Evolutionary conservation across 1,284 basidiomycete genomes (phyloP), one percentile per base, ranked within the genome.

Genomic region (Rhodofomes roseus): DNA sequence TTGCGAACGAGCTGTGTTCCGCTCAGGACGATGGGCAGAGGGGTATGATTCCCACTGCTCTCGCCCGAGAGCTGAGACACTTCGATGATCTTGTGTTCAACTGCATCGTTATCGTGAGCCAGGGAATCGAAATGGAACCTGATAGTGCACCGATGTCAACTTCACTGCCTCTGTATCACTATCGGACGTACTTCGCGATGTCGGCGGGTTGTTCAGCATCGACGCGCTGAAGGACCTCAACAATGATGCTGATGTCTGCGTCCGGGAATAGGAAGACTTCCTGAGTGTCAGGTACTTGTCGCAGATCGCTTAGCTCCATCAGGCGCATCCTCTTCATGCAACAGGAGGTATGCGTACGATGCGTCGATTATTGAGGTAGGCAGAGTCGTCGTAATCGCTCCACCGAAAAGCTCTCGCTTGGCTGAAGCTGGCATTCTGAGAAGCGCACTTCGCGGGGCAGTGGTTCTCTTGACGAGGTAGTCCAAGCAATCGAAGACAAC

Each of bases 201-300:
- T 89, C 86, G 37, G 78, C 74, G 23, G 73, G 74, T 53, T 87
- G 80, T 36, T 79, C 71, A 39, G 81, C 77, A 40, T 86, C 84
- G 51, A 96, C 90, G 50, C 83, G 77, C 73, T 93, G 76, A 8
- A 99, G 78, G 20, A 98, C 84, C 72, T 99, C 97, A 25, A 98
- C 73, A 59, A 99, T 86, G 62, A 96, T 81, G 68, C 90, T 94
- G 63, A 90, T 78, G 62, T 85, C 81, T 6, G 86, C 87, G 55
- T 85, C 74, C 2, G 83, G 81, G 54, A 88, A 88, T 41, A 98
- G 74, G 72, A 95, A 92, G 48, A 98, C 96, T 72, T 99, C 97
- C 74, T 99, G 96, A 14, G 86, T 95, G 72, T 99, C 92, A n/a
- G 97, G 96, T 12, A 99, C 82, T 77, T 98, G 94, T 61, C 96